Percentiles rank a stretch among this genome's conserved stretches.
These are phyloP conservation scores for Anthracocystis panici-leucophaei DNA, from an alignment of 1,284 basidiomycete species.

Conservation along the genomic window DNA sequence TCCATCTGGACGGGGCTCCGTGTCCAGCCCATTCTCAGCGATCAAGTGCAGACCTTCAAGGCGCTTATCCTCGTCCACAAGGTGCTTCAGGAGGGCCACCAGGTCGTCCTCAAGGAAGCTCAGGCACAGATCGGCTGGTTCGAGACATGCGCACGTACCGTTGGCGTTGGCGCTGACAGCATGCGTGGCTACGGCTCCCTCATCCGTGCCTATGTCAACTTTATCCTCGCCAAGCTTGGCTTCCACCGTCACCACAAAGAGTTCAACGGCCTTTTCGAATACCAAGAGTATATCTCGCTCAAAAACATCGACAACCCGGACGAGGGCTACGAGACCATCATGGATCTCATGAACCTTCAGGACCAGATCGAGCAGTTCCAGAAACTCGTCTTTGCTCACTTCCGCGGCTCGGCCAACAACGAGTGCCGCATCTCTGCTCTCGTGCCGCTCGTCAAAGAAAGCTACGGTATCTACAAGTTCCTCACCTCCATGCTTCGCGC, in stretches of 20 bases:
- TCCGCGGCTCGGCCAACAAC: conserved; percentile 65
- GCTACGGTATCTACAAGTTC: conserved; percentile 70
- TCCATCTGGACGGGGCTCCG: conserved; percentile 68
- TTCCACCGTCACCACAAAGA: conserved; percentile 69
- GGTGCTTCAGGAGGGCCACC: conserved; percentile 68
- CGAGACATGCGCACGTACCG: conserved; percentile 67
- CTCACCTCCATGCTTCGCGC: conserved; percentile 69
- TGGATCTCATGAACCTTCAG: conserved; percentile 69
- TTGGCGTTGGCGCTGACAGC: conserved; percentile 60
- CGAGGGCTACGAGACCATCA: conserved; percentile 70
- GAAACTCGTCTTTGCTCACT: conserved; percentile 68
- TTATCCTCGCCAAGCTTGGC: conserved; percentile 68
- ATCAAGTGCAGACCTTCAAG: conserved; percentile 69
- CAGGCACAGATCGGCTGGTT: conserved; percentile 69
- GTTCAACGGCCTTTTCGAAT: conserved; percentile 70
- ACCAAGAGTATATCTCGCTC: conserved; percentile 69
- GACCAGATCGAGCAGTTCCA: conserved; percentile 69
- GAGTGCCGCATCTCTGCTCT: conserved; percentile 69
- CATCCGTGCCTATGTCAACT: conserved; percentile 67
- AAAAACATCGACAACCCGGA: conserved; percentile 70
- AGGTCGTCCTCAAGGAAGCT: conserved; percentile 65
- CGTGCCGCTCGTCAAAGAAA: conserved; percentile 69
- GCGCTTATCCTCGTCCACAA: conserved; percentile 69
- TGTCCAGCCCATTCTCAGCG: conserved; percentile 68
- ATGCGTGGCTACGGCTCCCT: conserved; percentile 65